Percentiles rank a stretch among this genome's conserved stretches.
phyloP scores from a whole-genome alignment of 106 monocot genomes.

The Acorus gramineus region DNA sequence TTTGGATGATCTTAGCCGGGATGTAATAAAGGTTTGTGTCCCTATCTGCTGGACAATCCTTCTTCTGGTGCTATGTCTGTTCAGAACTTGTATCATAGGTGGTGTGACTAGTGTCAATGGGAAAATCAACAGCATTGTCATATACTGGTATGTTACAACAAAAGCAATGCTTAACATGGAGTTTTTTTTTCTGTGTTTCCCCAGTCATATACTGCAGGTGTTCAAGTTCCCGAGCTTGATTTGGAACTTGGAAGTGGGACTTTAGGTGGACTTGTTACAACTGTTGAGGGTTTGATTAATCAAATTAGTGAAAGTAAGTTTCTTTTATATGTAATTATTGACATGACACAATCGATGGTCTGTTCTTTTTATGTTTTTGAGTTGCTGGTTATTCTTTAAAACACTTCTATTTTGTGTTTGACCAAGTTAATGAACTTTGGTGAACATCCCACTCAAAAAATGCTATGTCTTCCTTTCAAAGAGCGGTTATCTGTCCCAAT shows the following conservation, averaged over 20 bases:
- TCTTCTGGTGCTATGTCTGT: not conserved
- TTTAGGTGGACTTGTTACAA: slow-evolving; percentile 91
- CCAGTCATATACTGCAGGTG: slow-evolving; percentile 85
- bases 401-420: too few species aligned
- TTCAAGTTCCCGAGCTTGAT: slow-evolving; percentile 82
- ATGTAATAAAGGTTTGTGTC: slow-evolving; percentile 79
- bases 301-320: slow-evolving; percentile 88
- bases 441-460: too few species aligned
- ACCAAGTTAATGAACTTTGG: too few species aligned
- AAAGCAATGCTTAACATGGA: not conserved
- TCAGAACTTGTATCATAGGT: too few species aligned
- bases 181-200: not conserved
- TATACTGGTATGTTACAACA: too few species aligned
- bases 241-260: slow-evolving; percentile 95
- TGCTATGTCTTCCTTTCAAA: too few species aligned
- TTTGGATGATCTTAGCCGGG: slow-evolving; percentile 66
- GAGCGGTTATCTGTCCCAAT: too few species aligned
- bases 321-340: not conserved
- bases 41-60: not conserved
- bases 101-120: too few species aligned
- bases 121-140: too few species aligned
- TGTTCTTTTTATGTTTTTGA: too few species aligned
- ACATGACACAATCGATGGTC: too few species aligned
- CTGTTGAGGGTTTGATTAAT: slow-evolving; percentile 87
- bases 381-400: too few species aligned